Conservation (phyloP, 73 alveolate genomes). For the Symbiodinium pilosum region DNA sequence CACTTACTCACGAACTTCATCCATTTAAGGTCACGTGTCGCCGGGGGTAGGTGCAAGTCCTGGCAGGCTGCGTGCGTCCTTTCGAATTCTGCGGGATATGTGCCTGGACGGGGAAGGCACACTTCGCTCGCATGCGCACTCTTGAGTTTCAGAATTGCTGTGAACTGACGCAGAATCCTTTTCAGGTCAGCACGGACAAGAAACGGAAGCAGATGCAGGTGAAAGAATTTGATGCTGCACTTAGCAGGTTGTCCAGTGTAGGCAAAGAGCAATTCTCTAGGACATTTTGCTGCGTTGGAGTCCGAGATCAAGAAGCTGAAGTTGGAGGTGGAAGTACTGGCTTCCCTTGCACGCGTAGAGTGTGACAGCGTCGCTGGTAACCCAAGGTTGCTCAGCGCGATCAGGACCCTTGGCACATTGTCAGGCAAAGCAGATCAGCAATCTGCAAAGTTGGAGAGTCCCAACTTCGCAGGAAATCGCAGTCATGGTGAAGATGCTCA, state of each 20-base stretch:
- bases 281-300: slow-evolving; percentile 80
- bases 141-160: neutral
- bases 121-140: neutral
- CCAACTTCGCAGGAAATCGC: slow-evolving; percentile 43
- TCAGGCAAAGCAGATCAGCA: neutral
- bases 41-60: too few species aligned
- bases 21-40: neutral
- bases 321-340: slow-evolving; percentile 26
- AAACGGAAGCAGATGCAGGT: neutral
- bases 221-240: too few species aligned
- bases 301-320: slow-evolving; percentile 70
- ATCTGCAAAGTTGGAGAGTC: neutral
- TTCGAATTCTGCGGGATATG: slow-evolving; percentile 88
- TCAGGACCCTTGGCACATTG: slow-evolving; percentile 15
- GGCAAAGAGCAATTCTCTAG: too few species aligned
- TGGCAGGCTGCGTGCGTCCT: slow-evolving; percentile 84
- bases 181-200: neutral
- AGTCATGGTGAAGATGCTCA: slow-evolving; percentile 92
- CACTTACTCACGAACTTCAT: neutral
- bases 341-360: neutral
- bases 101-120: slow-evolving; percentile 34
- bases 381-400: slow-evolving; percentile 84
- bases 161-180: neutral
- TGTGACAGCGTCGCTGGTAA: neutral
- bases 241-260: too few species aligned